These are phyloP conservation scores for Amauroascus niger DNA, from an alignment of 2,329 filamentous ascomycete genomes.

Conservation along the genomic window DNA sequence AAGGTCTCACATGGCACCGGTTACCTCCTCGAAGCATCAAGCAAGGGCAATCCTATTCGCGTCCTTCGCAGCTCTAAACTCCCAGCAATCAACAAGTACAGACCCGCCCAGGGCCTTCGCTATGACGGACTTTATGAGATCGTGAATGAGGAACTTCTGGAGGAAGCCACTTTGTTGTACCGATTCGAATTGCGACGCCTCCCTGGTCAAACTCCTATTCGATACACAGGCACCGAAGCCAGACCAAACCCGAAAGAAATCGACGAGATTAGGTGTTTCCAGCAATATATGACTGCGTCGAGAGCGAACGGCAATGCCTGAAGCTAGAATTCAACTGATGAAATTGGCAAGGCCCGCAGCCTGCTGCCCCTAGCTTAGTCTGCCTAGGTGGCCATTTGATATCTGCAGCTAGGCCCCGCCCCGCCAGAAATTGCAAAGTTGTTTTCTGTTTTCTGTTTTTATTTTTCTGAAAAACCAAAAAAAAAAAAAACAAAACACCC, in stretches of 20 bases:
- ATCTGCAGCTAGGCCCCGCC: no score
- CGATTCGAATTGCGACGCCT: constrained; percentile 41
- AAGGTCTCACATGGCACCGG: constrained; percentile 31
- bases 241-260: constrained; percentile 39
- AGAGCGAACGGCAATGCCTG: background rate
- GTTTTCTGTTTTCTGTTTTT: no score
- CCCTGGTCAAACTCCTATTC: constrained; percentile 40
- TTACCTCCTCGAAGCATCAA: constrained; percentile 35
- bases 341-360: no score
- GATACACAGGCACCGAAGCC: constrained; percentile 33
- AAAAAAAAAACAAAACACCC: no score
- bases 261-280: constrained; percentile 10
- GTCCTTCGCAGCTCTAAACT: constrained; percentile 41
- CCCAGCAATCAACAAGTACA: constrained; percentile 29
- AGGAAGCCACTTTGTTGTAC: constrained; percentile 36
- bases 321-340: background rate
- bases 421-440: no score
- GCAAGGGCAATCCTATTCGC: constrained; percentile 37
- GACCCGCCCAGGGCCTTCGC: constrained; percentile 42
- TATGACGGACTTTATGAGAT: constrained; percentile 51
- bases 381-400: no score
- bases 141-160: constrained; percentile 29
- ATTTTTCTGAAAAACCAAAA: no score
- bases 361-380: no score
- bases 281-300: background rate